Evolutionary conservation across 768 basidiomycete genomes (phyloP).

Genomic region (Boletus rubroflammeus): DNA sequence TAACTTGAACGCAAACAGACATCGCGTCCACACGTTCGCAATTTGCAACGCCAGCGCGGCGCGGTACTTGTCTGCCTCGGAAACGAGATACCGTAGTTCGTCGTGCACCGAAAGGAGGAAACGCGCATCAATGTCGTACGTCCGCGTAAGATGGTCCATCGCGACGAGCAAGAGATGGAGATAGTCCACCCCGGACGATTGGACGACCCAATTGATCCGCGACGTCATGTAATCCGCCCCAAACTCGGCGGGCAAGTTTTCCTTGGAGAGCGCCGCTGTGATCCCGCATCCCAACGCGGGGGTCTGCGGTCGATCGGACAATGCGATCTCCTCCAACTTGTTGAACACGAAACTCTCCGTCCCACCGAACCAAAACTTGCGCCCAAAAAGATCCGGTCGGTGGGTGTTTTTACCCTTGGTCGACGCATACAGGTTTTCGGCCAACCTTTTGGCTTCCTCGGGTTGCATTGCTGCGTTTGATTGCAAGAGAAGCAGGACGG

Average conservation of each 20-base stretch:
- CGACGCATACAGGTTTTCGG: slow-evolving; percentile 81
- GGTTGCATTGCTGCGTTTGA: slow-evolving; percentile 75
- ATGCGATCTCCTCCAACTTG: slow-evolving; percentile 92
- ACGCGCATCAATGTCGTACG: slow-evolving; percentile 82
- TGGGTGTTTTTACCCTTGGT: slow-evolving; percentile 93
- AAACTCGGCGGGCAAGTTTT: slow-evolving; percentile 76
- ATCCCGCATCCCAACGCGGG: slow-evolving; percentile 94
- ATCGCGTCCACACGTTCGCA: slow-evolving; percentile 93
- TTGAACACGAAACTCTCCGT: slow-evolving; percentile 97
- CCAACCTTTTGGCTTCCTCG: slow-evolving; percentile 74
- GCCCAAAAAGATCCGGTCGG: slow-evolving; percentile 64
- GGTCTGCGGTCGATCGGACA: slow-evolving; percentile 81
- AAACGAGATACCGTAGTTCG: slow-evolving; percentile 90
- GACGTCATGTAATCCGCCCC: slow-evolving; percentile 91
- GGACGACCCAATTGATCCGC: slow-evolving; percentile 98
- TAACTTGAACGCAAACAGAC: slow-evolving; percentile 85
- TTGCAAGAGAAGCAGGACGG: slow-evolving; percentile 81
- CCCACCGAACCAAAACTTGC: slow-evolving; percentile 95
- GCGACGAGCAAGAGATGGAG: slow-evolving; percentile 93
- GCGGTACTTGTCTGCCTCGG: slow-evolving; percentile 87
- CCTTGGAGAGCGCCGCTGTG: slow-evolving; percentile 88
- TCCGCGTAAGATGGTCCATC: slow-evolving; percentile 82
- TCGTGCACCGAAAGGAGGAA: slow-evolving; percentile 98
- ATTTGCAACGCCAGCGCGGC: slow-evolving; percentile 90
- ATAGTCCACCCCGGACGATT: slow-evolving; percentile 97